phyloP scores from a whole-genome alignment of 164 flowering plant species.

The Dillenia turbinata region DNA sequence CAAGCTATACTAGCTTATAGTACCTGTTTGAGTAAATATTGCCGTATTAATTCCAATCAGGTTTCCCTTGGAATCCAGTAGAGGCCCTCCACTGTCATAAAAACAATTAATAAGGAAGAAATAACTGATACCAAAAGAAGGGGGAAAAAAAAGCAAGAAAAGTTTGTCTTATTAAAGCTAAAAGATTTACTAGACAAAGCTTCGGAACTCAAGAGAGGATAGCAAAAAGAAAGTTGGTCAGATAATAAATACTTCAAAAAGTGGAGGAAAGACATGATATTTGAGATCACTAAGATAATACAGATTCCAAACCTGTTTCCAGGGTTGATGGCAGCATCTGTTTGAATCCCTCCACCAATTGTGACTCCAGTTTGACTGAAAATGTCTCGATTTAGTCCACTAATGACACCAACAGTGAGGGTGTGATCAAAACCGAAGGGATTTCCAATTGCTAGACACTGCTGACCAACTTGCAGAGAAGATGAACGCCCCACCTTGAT shows the following conservation, averaged over 20 bases:
- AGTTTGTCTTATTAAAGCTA: neutral
- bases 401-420: constrained; percentile 89
- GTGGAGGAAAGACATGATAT: too few relatives aligned
- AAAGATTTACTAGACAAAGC: neutral
- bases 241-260: too few relatives aligned
- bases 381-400: constrained; percentile 92
- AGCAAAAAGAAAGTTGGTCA: neutral
- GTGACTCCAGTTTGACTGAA: constrained; percentile 90
- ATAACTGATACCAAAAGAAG: neutral
- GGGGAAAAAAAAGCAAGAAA: too few relatives aligned
- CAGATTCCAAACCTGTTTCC: constrained; percentile 70
- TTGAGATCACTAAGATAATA: neutral
- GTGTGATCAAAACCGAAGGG: constrained; percentile 99
- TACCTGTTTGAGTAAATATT: constrained; percentile 92
- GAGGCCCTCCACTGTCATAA: constrained; percentile 84
- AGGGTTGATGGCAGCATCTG: constrained; percentile 98
- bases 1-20: neutral
- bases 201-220: neutral
- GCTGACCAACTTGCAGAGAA: constrained; percentile 81
- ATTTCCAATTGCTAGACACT: constrained; percentile 93
- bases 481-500: constrained; percentile 72
- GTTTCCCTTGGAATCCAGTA: constrained; percentile 84
- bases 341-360: constrained; percentile 93
- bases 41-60: constrained; percentile 93
- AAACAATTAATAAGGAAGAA: constrained; percentile 6